Conservation (phyloP, 129 eudicot genomes). For the Artemisia argyi region DNA sequence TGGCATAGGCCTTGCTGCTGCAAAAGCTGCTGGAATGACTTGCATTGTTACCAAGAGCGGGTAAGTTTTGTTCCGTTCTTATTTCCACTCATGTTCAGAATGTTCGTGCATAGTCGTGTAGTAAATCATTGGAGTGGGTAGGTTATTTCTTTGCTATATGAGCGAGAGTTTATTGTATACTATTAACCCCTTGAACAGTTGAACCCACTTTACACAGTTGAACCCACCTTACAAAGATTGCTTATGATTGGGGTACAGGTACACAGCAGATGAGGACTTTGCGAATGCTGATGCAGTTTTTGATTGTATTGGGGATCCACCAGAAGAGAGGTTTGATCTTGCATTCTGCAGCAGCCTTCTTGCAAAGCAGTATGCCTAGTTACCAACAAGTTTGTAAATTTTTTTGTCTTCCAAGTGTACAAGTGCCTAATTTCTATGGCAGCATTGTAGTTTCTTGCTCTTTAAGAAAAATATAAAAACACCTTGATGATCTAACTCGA, state of each 20-base stretch:
- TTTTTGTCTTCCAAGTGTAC: not conserved
- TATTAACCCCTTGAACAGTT: not conserved
- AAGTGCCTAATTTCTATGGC: not conserved
- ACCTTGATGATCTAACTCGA: not conserved
- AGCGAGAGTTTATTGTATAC: not conserved
- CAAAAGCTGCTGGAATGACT: constrained; percentile 98
- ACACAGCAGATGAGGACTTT: constrained; percentile 94
- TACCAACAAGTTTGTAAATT: constrained; percentile 2
- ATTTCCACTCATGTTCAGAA: not conserved
- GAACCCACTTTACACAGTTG: not conserved
- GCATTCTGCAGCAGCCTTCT: constrained; percentile 82
- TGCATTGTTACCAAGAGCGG: constrained; percentile 97
- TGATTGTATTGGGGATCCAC: constrained; percentile 97
- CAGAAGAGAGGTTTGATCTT: constrained; percentile 91
- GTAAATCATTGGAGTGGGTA: not conserved
- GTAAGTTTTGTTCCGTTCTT: constrained; percentile 33
- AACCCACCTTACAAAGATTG: not conserved
- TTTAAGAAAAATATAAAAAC: not conserved
- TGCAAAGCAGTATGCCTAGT: constrained; percentile 56
- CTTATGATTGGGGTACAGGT: constrained; percentile 42
- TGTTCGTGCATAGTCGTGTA: not conserved
- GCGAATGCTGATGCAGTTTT: constrained; percentile 97
- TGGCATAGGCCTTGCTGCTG: constrained; percentile 97
- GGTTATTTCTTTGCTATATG: not conserved
- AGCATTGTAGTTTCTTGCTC: not conserved